Evolutionary conservation across 805 yeast species (phyloP).

Genomic region (Candida qinlingensis): DNA sequence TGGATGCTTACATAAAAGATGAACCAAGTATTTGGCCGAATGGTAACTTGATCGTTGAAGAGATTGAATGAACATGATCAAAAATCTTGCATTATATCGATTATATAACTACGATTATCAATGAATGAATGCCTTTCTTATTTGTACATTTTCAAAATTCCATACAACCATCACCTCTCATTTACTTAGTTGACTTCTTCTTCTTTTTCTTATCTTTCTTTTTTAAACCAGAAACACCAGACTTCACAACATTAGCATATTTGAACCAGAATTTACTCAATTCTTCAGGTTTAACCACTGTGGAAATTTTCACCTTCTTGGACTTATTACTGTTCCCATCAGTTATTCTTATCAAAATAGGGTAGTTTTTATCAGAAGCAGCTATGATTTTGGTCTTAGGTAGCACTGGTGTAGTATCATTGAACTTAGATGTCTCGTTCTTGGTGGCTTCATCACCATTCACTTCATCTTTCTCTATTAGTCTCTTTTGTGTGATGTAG

Average conservation of each 20-base stretch:
- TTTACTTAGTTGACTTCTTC: slow-evolving; percentile 36
- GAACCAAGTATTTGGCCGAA: slow-evolving; percentile 52
- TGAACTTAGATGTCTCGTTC: slow-evolving; percentile 22
- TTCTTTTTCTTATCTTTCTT: slow-evolving; percentile 78
- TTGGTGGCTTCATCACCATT: slow-evolving; percentile 18
- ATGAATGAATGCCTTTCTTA: background rate
- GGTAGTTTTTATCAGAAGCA: slow-evolving; percentile 35
- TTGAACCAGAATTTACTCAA: slow-evolving; percentile 74
- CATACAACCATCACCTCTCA: too few species aligned
- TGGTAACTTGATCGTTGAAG: slow-evolving; percentile 57
- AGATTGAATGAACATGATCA: slow-evolving; percentile 4
- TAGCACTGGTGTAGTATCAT: slow-evolving; percentile 15
- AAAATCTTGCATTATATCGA: too few species aligned
- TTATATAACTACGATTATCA: too few species aligned
- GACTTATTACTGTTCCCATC: slow-evolving; percentile 48
- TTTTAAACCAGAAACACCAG: slow-evolving; percentile 68
- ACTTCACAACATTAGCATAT: slow-evolving; percentile 63
- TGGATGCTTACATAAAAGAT: slow-evolving; percentile 31
- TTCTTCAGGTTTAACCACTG: slow-evolving; percentile 57
- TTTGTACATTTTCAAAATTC: background rate
- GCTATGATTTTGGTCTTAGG: slow-evolving; percentile 25
- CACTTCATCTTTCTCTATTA: slow-evolving; percentile 26
- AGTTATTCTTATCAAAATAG: slow-evolving; percentile 64
- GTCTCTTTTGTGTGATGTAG: slow-evolving; percentile 56
- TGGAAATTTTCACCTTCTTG: slow-evolving; percentile 57